phyloP scores from a whole-genome alignment of 1,284 basidiomycete species.

The Apiotrichum laibachii region DNA sequence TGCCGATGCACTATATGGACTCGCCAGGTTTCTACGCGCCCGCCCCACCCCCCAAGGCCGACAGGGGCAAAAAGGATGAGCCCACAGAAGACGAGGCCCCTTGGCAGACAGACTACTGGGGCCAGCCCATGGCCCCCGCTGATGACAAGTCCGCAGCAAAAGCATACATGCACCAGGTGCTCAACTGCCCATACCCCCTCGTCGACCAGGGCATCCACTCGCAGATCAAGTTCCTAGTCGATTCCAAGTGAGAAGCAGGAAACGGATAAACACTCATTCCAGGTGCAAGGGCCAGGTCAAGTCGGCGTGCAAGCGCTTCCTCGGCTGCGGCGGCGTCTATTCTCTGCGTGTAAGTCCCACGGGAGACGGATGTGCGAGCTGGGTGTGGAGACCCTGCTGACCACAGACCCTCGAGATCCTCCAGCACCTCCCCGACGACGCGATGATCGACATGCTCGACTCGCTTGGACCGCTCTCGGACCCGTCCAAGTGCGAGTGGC shows the following conservation, averaged over 20 bases:
- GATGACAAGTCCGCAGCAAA: constrained; percentile 2
- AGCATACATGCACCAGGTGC: constrained; percentile 3
- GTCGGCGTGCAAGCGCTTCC: constrained; percentile 1
- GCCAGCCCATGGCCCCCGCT: neutral
- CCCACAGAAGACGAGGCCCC: constrained; percentile 1
- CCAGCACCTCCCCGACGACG: neutral
- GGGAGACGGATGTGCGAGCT: too few species aligned
- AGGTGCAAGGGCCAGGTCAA: constrained; percentile 3
- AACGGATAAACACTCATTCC: neutral
- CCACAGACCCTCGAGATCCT: constrained; percentile 1
- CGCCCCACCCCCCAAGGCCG: neutral
- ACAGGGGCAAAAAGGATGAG: neutral
- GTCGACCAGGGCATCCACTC: neutral
- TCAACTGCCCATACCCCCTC: constrained; percentile 2
- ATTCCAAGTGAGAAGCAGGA: neutral
- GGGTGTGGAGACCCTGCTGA: too few species aligned
- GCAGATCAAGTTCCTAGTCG: constrained; percentile 1
- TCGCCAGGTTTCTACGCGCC: neutral
- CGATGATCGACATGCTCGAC: neutral
- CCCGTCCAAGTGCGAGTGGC: neutral
- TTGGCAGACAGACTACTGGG: neutral
- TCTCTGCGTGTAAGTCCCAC: neutral
- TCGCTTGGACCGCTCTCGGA: neutral
- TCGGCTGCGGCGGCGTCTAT: constrained; percentile 1
- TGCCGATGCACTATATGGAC: neutral